phyloP scores from a whole-genome alignment of 1,139 yeast species.

The Protomyces macrosporus region DNA sequence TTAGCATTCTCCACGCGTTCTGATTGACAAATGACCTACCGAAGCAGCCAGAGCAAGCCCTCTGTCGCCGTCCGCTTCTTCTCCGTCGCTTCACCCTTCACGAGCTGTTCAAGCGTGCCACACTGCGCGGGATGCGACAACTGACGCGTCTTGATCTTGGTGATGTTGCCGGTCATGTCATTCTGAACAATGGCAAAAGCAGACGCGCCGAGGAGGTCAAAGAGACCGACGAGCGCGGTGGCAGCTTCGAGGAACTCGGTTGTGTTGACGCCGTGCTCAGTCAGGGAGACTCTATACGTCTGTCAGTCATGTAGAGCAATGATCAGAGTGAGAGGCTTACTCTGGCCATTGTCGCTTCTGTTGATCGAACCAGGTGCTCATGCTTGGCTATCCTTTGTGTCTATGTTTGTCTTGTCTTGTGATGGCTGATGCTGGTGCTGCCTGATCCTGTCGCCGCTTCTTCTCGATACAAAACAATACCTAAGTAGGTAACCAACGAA shows the following conservation, averaged over 20 bases:
- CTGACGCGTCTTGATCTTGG: slow-evolving; percentile 63
- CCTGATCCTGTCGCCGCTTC: background rate
- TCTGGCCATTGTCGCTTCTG: slow-evolving; percentile 10
- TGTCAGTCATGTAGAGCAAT: background rate
- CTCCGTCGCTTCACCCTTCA: slow-evolving; percentile 59
- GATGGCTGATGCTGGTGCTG: background rate
- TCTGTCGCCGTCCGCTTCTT: slow-evolving; percentile 77
- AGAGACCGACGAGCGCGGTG: slow-evolving; percentile 73
- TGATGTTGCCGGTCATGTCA: slow-evolving; percentile 83
- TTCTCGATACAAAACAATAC: background rate
- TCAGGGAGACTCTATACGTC: slow-evolving; percentile 59
- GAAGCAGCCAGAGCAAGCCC: slow-evolving; percentile 78
- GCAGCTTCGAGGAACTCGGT: slow-evolving; percentile 75
- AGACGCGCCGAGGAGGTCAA: slow-evolving; percentile 76
- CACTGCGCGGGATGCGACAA: slow-evolving; percentile 60
- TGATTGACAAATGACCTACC: slow-evolving; percentile 32
- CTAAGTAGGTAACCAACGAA: too few relatives aligned
- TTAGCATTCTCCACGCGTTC: background rate
- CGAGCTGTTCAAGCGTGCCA: slow-evolving; percentile 68
- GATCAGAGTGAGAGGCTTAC: background rate
- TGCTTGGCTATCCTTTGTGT: background rate
- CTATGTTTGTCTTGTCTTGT: background rate
- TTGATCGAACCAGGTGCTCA: slow-evolving; percentile 25
- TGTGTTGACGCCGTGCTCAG: slow-evolving; percentile 59
- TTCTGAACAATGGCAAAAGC: slow-evolving; percentile 81